Evolutionary conservation across 176 grass and related monocot genomes (phyloP).

Genomic region (Pharus latifolius): DNA sequence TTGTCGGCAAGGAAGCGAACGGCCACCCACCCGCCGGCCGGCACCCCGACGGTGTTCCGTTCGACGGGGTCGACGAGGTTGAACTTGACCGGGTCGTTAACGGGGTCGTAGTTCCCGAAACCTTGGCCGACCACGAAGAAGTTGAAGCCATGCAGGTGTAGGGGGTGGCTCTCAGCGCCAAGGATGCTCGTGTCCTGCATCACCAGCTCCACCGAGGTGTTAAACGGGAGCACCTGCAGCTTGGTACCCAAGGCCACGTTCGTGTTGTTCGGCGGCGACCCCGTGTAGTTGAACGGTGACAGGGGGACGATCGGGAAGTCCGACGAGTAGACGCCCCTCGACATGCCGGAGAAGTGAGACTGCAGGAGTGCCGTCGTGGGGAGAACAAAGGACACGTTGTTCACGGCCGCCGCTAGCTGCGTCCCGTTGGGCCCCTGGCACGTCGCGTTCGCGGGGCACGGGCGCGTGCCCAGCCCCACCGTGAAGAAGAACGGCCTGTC

Average conservation of each 20-base stretch:
- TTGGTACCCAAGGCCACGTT: constrained; percentile 35
- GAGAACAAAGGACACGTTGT: constrained; percentile 61
- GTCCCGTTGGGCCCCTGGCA: constrained; percentile 44
- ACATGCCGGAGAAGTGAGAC: constrained; percentile 43
- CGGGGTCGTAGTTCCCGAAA: constrained; percentile 51
- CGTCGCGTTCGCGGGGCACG: constrained; percentile 38
- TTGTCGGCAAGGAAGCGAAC: constrained; percentile 77
- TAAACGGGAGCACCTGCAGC: constrained; percentile 35
- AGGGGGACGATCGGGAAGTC: constrained; percentile 33
- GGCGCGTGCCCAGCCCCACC: constrained; percentile 38
- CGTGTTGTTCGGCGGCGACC: constrained; percentile 52
- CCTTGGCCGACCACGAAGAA: constrained; percentile 70
- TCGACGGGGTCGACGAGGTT: constrained; percentile 82
- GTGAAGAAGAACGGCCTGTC: constrained; percentile 54
- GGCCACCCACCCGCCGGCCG: constrained; percentile 56
- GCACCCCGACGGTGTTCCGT: constrained; percentile 63
- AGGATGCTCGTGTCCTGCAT: constrained; percentile 72
- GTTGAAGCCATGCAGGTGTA: constrained; percentile 85
- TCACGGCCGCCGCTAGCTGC: constrained; percentile 36
- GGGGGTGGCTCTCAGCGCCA: constrained; percentile 69
- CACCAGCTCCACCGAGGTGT: constrained; percentile 53
- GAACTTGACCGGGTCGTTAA: constrained; percentile 44
- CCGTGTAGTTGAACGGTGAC: constrained; percentile 53
- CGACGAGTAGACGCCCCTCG: constrained; percentile 27
- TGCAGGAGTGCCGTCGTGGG: constrained; percentile 41